phyloP scores from a whole-genome alignment of 2,329 filamentous ascomycete genomes.

The Calonectria hongkongensis region DNA sequence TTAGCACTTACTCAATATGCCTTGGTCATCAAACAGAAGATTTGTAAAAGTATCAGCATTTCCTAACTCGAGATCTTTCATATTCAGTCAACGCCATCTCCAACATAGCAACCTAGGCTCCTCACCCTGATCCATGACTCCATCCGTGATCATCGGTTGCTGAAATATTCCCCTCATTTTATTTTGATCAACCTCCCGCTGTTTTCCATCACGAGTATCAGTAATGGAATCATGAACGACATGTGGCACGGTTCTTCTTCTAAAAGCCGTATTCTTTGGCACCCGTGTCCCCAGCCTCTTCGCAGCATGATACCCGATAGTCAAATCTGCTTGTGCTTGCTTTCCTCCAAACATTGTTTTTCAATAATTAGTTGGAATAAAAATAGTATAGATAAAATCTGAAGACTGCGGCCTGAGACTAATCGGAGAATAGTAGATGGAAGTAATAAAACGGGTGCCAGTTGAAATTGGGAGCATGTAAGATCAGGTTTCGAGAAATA shows the following conservation, averaged over 20 bases:
- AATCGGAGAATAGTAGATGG: too few species aligned
- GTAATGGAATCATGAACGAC: neutral
- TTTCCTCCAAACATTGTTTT: too few species aligned
- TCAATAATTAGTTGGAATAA: too few species aligned
- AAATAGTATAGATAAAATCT: too few species aligned
- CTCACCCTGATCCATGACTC: neutral
- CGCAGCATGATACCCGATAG: neutral
- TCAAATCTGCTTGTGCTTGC: neutral
- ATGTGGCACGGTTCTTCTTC: neutral
- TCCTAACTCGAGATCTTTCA: neutral
- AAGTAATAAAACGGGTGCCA: too few species aligned
- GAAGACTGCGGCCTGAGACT: too few species aligned
- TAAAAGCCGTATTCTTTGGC: neutral
- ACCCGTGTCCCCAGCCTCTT: neutral
- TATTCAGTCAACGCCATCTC: neutral
- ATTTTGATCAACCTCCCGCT: neutral
- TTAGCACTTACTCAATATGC: neutral
- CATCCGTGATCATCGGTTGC: neutral
- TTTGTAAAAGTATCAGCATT: neutral
- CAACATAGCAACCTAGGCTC: neutral
- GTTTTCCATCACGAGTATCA: neutral
- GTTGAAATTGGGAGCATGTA: too few species aligned
- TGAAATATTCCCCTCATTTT: neutral
- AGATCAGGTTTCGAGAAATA: too few species aligned
- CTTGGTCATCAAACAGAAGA: neutral